phyloP scores from a whole-genome alignment of 73 alveolate species.

The Tetrahymena thermophila region DNA sequence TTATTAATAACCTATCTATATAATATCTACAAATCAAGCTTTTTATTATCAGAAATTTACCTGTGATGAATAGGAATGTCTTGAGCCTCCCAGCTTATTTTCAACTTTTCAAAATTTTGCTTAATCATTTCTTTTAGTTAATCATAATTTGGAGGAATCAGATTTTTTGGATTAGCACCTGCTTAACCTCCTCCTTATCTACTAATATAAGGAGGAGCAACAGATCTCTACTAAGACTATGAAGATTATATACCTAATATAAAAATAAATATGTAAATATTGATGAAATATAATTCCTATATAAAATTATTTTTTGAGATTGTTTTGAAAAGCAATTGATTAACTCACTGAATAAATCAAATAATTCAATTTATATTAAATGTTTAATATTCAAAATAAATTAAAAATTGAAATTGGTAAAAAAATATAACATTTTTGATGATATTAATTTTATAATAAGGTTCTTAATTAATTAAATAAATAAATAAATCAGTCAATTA shows the following conservation, averaged over 20 bases:
- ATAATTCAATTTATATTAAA: background rate
- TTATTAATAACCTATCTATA: too few relatives aligned
- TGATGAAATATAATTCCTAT: too few relatives aligned
- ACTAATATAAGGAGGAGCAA: background rate
- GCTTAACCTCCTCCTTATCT: background rate
- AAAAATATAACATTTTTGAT: background rate
- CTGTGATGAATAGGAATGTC: background rate
- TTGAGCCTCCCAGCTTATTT: background rate
- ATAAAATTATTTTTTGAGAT: too few relatives aligned
- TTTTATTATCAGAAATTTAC: background rate
- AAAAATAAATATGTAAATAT: background rate
- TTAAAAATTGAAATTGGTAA: background rate
- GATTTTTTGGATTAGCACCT: background rate
- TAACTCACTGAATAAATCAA: too few relatives aligned
- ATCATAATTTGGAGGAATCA: background rate
- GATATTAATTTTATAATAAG: background rate
- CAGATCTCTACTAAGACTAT: background rate
- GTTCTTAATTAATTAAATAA: background rate
- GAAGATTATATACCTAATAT: background rate
- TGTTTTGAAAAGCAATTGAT: too few relatives aligned
- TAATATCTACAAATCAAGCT: too few relatives aligned
- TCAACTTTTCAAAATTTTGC: background rate
- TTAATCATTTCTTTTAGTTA: background rate
- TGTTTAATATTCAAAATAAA: background rate
- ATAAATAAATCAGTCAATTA: background rate